Conservation (phyloP, 257 asterid genomes). For the Ilex aquifolium region DNA sequence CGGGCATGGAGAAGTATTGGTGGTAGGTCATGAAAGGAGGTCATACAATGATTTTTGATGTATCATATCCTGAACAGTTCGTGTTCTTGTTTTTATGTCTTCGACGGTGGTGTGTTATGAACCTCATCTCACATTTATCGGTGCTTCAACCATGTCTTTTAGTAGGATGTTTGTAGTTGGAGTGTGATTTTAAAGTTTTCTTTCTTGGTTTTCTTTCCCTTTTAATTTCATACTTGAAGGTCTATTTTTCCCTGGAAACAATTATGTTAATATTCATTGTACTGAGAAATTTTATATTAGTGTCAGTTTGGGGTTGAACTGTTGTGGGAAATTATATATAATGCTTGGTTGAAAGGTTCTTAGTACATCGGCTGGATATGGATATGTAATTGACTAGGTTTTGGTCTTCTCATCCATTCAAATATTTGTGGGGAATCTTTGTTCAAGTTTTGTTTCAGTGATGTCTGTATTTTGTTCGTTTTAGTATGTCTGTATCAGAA, state of each 20-base stretch:
- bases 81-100: too few relatives aligned
- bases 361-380: too few relatives aligned
- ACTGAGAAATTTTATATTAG: background rate
- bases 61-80: too few relatives aligned
- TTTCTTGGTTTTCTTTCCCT: background rate
- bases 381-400: too few relatives aligned
- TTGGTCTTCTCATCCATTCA: too few relatives aligned
- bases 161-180: background rate
- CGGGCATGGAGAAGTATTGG: background rate
- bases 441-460: too few relatives aligned
- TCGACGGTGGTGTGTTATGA: background rate
- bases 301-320: too few relatives aligned
- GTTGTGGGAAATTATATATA: too few relatives aligned
- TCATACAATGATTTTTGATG: background rate
- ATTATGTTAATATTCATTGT: background rate
- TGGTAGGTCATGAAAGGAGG: background rate
- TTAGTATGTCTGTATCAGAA: too few relatives aligned
- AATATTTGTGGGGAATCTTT: too few relatives aligned
- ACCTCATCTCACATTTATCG: background rate
- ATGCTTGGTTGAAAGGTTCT: too few relatives aligned
- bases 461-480: too few relatives aligned
- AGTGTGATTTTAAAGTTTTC: background rate
- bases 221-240: background rate
- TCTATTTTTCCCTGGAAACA: background rate
- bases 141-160: constrained; percentile 1